A percentile compares a stretch with the other conserved stretches of the same genome.
Evolutionary conservation across 2,329 filamentous ascomycete species (phyloP).

Genomic region (Blastomyces emzantsi): DNA sequence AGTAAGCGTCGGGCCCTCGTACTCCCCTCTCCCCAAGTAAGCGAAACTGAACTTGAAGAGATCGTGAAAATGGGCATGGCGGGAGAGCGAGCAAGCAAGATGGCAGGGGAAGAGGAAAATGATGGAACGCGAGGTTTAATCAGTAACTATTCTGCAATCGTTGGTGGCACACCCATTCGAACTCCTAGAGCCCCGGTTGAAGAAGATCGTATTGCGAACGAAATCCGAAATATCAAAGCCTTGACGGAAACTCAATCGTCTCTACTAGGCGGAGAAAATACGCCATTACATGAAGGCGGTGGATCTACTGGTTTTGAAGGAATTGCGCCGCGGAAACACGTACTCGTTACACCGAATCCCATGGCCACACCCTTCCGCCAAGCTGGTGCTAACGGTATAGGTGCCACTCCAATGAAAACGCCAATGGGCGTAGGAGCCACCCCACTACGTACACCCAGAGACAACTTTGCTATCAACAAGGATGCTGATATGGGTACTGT

Average conservation of each 20-base stretch:
- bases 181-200: constrained; percentile 86
- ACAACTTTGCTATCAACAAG: constrained; percentile 75
- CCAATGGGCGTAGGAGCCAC: constrained; percentile 65
- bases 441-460: constrained; percentile 77
- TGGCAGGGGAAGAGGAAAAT: constrained; percentile 71
- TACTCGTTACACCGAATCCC: constrained; percentile 86
- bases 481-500: constrained; percentile 57
- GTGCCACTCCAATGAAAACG: constrained; percentile 53
- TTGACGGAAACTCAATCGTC: constrained; percentile 91
- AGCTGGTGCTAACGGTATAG: constrained; percentile 49
- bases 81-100: constrained; percentile 70
- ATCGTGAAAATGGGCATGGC: constrained; percentile 98
- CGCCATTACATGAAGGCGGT: constrained; percentile 70
- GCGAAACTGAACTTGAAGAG: constrained; percentile 86
- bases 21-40: constrained; percentile 81
- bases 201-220: constrained; percentile 92
- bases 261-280: constrained; percentile 87
- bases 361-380: constrained; percentile 79
- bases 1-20: constrained; percentile 81
- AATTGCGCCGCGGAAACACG: constrained; percentile 68
- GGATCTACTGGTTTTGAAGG: constrained; percentile 84
- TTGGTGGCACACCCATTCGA: constrained; percentile 75
- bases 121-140: constrained; percentile 76
- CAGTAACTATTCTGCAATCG: constrained; percentile 74
- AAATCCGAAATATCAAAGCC: constrained; percentile 87